These are phyloP conservation scores for Yamadazyma laniorum DNA, from an alignment of 805 yeast species.

Conservation along the genomic window DNA sequence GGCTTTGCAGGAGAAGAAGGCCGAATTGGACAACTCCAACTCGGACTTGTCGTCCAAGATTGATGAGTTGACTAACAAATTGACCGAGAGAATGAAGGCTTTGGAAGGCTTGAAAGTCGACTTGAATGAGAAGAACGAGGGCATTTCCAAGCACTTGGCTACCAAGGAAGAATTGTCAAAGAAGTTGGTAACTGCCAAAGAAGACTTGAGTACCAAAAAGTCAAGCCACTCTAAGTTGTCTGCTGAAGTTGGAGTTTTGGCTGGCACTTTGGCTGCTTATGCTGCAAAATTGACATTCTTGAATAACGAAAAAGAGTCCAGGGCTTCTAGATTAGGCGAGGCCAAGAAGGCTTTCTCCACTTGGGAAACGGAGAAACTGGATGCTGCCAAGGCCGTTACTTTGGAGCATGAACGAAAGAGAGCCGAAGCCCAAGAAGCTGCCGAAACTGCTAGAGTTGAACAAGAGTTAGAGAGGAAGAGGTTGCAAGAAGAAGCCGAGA, in stretches of 20 bases:
- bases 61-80: constrained; percentile 43
- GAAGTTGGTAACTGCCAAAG: constrained; percentile 34
- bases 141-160: constrained; percentile 24
- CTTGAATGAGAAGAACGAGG: constrained; percentile 28
- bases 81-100: constrained; percentile 36
- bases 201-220: constrained; percentile 37
- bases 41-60: constrained; percentile 36
- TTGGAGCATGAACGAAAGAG: constrained; percentile 35
- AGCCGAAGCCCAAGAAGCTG: constrained; percentile 43
- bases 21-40: constrained; percentile 37
- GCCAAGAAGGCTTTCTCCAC: constrained; percentile 40
- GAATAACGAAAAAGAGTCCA: constrained; percentile 35
- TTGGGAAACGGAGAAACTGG: constrained; percentile 48
- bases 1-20: constrained; percentile 42
- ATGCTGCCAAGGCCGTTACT: constrained; percentile 38
- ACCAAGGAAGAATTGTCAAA: constrained; percentile 44
- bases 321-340: constrained; percentile 34
- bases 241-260: constrained; percentile 45
- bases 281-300: constrained; percentile 41
- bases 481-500: constrained; percentile 32
- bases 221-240: constrained; percentile 34
- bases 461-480: constrained; percentile 37
- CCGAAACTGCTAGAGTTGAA: constrained; percentile 28
- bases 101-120: constrained; percentile 33
- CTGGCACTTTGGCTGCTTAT: constrained; percentile 44